phyloP scores from a whole-genome alignment of 129 eudicot genomes.

The Smallanthus sonchifolius region DNA sequence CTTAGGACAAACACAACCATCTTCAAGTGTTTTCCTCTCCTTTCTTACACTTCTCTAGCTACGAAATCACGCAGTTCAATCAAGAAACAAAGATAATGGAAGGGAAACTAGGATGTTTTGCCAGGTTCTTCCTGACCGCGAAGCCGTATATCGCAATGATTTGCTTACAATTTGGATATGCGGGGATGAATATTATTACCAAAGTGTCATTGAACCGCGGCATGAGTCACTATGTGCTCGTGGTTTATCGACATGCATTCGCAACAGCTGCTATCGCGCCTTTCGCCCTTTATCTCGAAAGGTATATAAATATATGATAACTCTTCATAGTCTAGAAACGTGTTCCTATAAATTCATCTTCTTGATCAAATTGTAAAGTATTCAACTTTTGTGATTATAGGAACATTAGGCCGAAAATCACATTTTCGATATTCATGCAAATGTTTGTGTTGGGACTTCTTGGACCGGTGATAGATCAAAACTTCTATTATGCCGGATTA shows the following conservation, averaged over 20 bases:
- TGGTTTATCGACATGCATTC: constrained; percentile 91
- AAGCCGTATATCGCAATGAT: constrained; percentile 96
- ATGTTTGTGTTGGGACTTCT: constrained; percentile 91
- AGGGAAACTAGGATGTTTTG: constrained; percentile 42
- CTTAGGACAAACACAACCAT: constrained; percentile 54
- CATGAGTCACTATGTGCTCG: constrained; percentile 92
- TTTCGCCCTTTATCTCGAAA: constrained; percentile 71
- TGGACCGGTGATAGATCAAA: constrained; percentile 96
- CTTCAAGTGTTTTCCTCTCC: constrained; percentile 72
- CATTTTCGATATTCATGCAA: constrained; percentile 76
- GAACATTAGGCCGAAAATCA: constrained; percentile 78
- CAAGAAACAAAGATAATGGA: constrained; percentile 45
- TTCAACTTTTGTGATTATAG: constrained; percentile 31
- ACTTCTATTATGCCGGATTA: constrained; percentile 86
- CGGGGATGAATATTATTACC: constrained; percentile 91
- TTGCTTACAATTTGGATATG: constrained; percentile 86
- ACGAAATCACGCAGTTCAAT: background rate
- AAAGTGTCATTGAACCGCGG: constrained; percentile 86
- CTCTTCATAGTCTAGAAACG: background rate
- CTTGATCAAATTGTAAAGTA: background rate
- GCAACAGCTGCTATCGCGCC: constrained; percentile 92
- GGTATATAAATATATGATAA: constrained; percentile 29
- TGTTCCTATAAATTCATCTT: background rate
- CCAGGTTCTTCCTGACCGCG: constrained; percentile 42
- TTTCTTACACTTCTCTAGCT: constrained; percentile 11